Conservation (phyloP, 1,284 basidiomycete species). For the Taiwanofungus camphoratus region DNA sequence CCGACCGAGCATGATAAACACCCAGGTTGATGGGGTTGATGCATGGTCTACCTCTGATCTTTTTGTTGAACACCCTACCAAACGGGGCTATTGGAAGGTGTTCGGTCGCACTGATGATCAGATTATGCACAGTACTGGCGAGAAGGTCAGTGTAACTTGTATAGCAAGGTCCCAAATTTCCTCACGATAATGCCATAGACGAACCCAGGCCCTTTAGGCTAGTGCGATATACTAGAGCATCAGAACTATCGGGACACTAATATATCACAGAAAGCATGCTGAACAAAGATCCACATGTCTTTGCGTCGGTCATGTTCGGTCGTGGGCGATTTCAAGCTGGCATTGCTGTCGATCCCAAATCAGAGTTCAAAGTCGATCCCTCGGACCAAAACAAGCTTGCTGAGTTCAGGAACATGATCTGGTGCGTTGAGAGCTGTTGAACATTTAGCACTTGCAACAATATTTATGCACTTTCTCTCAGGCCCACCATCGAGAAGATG, state of each 20-base stretch:
- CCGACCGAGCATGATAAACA: conserved; percentile 25
- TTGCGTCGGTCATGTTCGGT: conserved; percentile 30
- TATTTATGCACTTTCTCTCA: conserved; percentile 9
- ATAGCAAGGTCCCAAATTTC: background rate
- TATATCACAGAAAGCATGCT: conserved; percentile 34
- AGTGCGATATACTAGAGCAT: background rate
- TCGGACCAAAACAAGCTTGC: conserved; percentile 20
- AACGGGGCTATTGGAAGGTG: conserved; percentile 38
- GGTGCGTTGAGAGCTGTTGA: conserved; percentile 16
- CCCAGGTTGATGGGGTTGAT: conserved; percentile 22
- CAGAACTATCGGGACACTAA: background rate
- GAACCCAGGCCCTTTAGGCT: conserved; percentile 29
- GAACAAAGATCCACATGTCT: conserved; percentile 29
- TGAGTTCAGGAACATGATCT: conserved; percentile 27
- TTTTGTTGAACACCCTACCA: conserved; percentile 39
- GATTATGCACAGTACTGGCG: conserved; percentile 45
- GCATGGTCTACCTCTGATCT: conserved; percentile 38
- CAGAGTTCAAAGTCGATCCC: conserved; percentile 25
- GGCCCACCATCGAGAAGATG: conserved; percentile 31
- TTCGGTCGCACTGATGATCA: conserved; percentile 46
- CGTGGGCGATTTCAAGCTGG: conserved; percentile 33
- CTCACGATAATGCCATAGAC: conserved; percentile 15
- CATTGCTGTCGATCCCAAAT: conserved; percentile 32
- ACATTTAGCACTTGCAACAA: background rate
- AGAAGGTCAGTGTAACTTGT: conserved; percentile 34